phyloP scores from a whole-genome alignment of 2,329 filamentous ascomycete genomes.

The Tolypocladium ophioglossoides region DNA sequence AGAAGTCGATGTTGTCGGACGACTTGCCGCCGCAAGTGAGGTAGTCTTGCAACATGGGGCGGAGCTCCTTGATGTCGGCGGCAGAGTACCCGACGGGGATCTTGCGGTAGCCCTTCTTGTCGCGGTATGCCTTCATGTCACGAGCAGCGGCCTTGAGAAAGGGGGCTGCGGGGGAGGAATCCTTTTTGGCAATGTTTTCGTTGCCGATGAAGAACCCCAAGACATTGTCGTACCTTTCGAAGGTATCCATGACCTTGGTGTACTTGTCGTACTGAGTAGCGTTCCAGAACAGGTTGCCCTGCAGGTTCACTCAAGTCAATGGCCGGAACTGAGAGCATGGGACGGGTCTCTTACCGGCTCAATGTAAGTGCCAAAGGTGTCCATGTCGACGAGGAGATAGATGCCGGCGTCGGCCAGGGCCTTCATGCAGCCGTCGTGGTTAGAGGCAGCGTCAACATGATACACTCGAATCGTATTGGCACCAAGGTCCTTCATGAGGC shows the following conservation, averaged over 20 bases:
- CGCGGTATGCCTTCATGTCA: conserved; percentile 74
- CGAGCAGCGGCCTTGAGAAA: conserved; percentile 74
- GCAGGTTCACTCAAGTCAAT: background rate
- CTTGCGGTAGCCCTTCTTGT: conserved; percentile 63
- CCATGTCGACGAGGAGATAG: conserved; percentile 76
- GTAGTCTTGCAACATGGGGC: conserved; percentile 56
- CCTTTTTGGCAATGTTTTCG: conserved; percentile 61
- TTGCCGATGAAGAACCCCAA: conserved; percentile 84
- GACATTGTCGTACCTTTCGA: conserved; percentile 67
- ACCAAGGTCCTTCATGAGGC: conserved; percentile 69
- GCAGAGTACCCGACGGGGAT: conserved; percentile 84
- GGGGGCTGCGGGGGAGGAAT: conserved; percentile 56
- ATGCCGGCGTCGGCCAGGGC: conserved; percentile 72
- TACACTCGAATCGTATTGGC: conserved; percentile 82
- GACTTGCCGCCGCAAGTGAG: conserved; percentile 65
- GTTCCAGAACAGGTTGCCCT: conserved; percentile 61
- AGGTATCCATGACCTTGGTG: conserved; percentile 63
- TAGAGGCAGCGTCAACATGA: conserved; percentile 61
- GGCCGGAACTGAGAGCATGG: background rate
- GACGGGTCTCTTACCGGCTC: conserved; percentile 36
- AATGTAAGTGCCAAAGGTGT: conserved; percentile 62
- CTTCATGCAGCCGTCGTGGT: conserved; percentile 74
- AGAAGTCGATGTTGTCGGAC: conserved; percentile 69
- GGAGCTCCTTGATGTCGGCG: conserved; percentile 65
- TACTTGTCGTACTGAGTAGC: conserved; percentile 58